Conservation (phyloP, 176 grass and related monocot species). For the Saccharum spontaneum region DNA sequence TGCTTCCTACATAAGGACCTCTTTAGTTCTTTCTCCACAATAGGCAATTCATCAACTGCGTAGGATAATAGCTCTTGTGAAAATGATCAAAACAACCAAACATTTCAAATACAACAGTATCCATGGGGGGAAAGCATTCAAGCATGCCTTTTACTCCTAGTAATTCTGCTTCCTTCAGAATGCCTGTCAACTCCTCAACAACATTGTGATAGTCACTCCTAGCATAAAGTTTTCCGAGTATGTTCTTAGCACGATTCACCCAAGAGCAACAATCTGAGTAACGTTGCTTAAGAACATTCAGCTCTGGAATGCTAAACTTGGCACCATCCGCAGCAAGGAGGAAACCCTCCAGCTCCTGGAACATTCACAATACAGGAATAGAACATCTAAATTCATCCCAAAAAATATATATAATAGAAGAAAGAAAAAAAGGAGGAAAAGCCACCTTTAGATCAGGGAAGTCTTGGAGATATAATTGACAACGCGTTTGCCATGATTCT, state of each 20-base stretch:
- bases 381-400: constrained; percentile 12
- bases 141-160: constrained; percentile 64
- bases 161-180: constrained; percentile 63
- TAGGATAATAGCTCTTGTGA: constrained; percentile 31
- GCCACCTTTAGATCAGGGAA: constrained; percentile 63
- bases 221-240: constrained; percentile 51
- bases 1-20: constrained; percentile 74
- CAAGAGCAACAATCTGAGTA: constrained; percentile 66
- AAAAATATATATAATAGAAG: constrained; percentile 15
- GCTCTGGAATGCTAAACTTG: constrained; percentile 70
- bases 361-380: constrained; percentile 23
- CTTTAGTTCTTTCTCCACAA: constrained; percentile 72
- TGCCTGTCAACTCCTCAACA: constrained; percentile 60
- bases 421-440: constrained; percentile 9
- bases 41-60: constrained; percentile 70
- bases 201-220: constrained; percentile 55
- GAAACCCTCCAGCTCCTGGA: constrained; percentile 84
- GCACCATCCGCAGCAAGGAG: constrained; percentile 46
- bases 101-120: constrained; percentile 22
- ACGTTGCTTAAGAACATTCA: constrained; percentile 61
- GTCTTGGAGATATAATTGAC: constrained; percentile 61
- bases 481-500: constrained; percentile 74
- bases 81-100: constrained; percentile 21
- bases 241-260: constrained; percentile 52
- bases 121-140: constrained; percentile 14